Conservation (phyloP, 2,329 filamentous ascomycete genomes). For the Colletotrichum eleusines region DNA sequence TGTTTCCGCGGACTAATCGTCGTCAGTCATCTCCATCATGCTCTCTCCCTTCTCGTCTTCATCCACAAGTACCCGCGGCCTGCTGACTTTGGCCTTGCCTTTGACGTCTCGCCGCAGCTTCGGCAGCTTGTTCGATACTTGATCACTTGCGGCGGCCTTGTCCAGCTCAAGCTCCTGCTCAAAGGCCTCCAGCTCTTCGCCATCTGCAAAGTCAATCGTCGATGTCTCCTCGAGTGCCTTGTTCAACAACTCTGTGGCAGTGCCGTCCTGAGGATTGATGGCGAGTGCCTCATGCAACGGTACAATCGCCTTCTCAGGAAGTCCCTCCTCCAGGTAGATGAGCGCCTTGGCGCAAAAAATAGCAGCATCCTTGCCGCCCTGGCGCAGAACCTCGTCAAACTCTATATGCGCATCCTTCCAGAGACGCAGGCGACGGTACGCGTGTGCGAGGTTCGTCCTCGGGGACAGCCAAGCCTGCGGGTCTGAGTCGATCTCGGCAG, state of each 20-base stretch:
- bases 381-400: slow-evolving; percentile 88
- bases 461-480: slow-evolving; percentile 85
- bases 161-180: slow-evolving; percentile 64
- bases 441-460: slow-evolving; percentile 89
- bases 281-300: slow-evolving; percentile 88
- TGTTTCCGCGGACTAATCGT: slow-evolving; percentile 52
- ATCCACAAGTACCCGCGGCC: slow-evolving; percentile 51
- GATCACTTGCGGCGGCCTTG: slow-evolving; percentile 57
- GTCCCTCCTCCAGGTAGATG: slow-evolving; percentile 81
- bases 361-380: slow-evolving; percentile 82
- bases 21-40: slow-evolving; percentile 70
- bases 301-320: slow-evolving; percentile 81
- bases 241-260: slow-evolving; percentile 82
- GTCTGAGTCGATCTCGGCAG: slow-evolving; percentile 84
- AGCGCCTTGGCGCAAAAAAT: slow-evolving; percentile 88
- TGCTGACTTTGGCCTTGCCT: slow-evolving; percentile 59
- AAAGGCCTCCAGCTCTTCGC: slow-evolving; percentile 61
- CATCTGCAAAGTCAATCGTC: slow-evolving; percentile 58
- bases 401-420: slow-evolving; percentile 79
- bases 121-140: slow-evolving; percentile 49
- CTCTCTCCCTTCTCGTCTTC: slow-evolving; percentile 57
- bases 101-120: slow-evolving; percentile 51
- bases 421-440: slow-evolving; percentile 78
- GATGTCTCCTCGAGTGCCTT: slow-evolving; percentile 76
- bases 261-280: slow-evolving; percentile 82